Evolutionary conservation across 257 asterid genomes (phyloP).

Genomic region (Linaria vulgaris): DNA sequence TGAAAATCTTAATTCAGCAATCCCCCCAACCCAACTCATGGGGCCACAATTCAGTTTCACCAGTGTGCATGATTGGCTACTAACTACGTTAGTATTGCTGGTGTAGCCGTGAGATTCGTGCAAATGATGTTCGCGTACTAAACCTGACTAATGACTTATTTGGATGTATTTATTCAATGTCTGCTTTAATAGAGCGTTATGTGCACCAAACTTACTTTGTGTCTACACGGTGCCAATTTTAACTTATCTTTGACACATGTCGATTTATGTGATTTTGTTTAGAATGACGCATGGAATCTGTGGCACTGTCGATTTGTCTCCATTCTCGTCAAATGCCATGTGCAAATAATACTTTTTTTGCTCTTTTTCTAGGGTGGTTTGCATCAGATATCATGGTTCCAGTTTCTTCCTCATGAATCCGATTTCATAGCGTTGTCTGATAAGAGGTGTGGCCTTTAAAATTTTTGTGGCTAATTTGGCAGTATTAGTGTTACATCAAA

Average conservation of each 20-base stretch:
- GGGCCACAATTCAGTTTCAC: conserved; percentile 13
- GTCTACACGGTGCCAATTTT: not conserved
- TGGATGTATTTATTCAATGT: not conserved
- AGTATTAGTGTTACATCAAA: conserved; percentile 22
- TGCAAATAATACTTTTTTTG: conserved; percentile 15
- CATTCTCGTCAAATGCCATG: conserved; percentile 6
- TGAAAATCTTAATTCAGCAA: not conserved
- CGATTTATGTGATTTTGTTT: conserved; percentile 1
- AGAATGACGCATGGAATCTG: conserved; percentile 9
- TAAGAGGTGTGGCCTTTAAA: conserved; percentile 58
- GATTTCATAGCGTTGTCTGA: conserved; percentile 63
- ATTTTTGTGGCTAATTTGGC: conserved; percentile 21
- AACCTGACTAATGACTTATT: not conserved
- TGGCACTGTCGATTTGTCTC: conserved; percentile 5
- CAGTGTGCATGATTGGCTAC: conserved; percentile 9
- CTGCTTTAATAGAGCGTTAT: conserved; percentile 12
- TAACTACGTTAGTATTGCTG: not conserved
- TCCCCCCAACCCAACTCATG: too few species aligned
- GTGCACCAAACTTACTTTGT: not conserved
- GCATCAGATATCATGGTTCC: conserved; percentile 98
- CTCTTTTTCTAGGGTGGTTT: conserved; percentile 80
- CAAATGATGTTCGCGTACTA: conserved; percentile 2
- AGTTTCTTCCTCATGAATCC: conserved; percentile 84
- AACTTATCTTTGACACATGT: conserved; percentile 14
- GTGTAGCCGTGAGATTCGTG: conserved; percentile 8